Conservation (phyloP, 1,284 basidiomycete genomes). For the Rhodotorula sp. region DNA sequence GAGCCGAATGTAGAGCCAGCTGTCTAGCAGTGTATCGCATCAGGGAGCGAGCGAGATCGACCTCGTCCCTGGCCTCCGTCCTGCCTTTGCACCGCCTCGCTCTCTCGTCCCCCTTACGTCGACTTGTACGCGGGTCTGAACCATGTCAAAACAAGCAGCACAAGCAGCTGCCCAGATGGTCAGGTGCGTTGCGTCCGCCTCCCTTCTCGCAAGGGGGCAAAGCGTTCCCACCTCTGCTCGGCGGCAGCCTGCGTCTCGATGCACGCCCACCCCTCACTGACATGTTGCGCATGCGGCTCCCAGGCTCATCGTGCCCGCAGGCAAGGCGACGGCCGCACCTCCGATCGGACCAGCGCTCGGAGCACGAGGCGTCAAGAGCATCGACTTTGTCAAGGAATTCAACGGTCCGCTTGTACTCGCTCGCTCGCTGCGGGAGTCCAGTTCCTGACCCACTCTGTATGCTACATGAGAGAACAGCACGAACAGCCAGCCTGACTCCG, state of each 20-base stretch:
- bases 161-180: constrained; percentile 49
- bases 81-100: background rate
- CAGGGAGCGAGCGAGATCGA: background rate
- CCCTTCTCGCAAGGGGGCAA: background rate
- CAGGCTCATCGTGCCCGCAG: constrained; percentile 81
- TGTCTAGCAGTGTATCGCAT: no score
- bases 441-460: constrained; percentile 10
- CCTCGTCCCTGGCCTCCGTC: no score
- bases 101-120: background rate
- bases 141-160: constrained; percentile 62
- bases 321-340: constrained; percentile 92
- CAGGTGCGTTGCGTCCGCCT: background rate
- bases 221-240: background rate
- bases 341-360: constrained; percentile 96
- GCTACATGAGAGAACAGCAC: constrained; percentile 62
- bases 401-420: constrained; percentile 18
- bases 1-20: no score
- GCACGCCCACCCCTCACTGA: background rate
- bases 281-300: background rate
- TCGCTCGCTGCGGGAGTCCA: background rate
- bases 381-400: constrained; percentile 98
- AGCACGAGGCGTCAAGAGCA: constrained; percentile 97
- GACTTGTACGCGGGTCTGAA: background rate
- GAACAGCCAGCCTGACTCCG: constrained; percentile 80
- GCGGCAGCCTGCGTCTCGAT: background rate